These are phyloP conservation scores for Cystoderma amianthinum DNA, from an alignment of 768 basidiomycete species.

Conservation along the genomic window DNA sequence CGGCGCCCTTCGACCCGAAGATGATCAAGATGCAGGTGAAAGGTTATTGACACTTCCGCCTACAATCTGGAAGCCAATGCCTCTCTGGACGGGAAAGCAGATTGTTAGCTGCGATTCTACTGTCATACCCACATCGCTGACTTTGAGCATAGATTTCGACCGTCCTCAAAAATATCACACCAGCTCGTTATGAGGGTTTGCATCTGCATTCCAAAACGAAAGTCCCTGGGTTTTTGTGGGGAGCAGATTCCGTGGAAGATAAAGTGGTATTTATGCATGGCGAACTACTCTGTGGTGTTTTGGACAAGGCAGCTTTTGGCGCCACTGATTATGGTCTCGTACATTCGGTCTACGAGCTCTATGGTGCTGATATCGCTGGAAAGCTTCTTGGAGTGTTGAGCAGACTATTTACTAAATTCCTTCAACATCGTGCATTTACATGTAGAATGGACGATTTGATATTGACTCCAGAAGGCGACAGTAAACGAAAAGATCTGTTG, in stretches of 20 bases:
- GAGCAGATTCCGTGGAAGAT: slow-evolving; percentile 73
- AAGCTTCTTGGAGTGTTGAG: slow-evolving; percentile 89
- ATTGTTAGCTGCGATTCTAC: slow-evolving; percentile 51
- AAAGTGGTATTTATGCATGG: slow-evolving; percentile 89
- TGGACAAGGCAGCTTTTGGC: slow-evolving; percentile 97
- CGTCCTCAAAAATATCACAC: slow-evolving; percentile 87
- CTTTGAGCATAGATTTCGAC: slow-evolving; percentile 75
- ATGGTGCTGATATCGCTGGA: slow-evolving; percentile 85
- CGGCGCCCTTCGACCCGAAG: slow-evolving; percentile 88
- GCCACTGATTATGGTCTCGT: slow-evolving; percentile 94
- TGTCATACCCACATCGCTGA: not conserved
- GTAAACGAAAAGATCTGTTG: slow-evolving; percentile 59
- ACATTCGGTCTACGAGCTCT: slow-evolving; percentile 94
- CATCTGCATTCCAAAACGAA: slow-evolving; percentile 85
- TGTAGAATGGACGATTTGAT: slow-evolving; percentile 98
- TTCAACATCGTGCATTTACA: slow-evolving; percentile 95
- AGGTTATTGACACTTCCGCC: slow-evolving; percentile 82
- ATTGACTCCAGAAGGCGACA: slow-evolving; percentile 78
- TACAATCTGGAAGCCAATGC: slow-evolving; percentile 83
- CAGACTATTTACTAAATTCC: slow-evolving; percentile 92
- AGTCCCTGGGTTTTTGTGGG: slow-evolving; percentile 85
- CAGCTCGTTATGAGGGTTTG: slow-evolving; percentile 68
- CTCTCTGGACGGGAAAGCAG: slow-evolving; percentile 98
- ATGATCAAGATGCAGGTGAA: slow-evolving; percentile 49
- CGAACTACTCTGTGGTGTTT: slow-evolving; percentile 85